phyloP scores from a whole-genome alignment of 371 early-diverging fungal species.

The Lichtheimia hyalospora region DNA sequence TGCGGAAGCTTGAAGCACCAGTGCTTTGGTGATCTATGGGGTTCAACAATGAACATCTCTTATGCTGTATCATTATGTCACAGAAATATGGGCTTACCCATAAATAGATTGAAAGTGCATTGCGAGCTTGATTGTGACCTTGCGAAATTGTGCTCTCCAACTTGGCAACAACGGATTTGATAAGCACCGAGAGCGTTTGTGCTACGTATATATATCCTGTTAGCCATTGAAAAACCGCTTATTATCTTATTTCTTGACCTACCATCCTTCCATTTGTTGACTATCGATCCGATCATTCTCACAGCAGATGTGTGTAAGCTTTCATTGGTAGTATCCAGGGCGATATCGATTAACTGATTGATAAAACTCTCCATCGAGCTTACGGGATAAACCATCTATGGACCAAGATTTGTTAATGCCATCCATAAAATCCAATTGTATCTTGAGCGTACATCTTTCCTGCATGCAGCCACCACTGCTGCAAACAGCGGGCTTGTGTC shows the following conservation, averaged over 20 bases:
- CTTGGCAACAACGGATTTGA: not conserved
- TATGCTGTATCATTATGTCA: not conserved
- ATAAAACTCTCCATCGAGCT: conserved; percentile 47
- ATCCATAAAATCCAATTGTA: not conserved
- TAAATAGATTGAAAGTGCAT: conserved; percentile 36
- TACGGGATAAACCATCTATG: conserved; percentile 51
- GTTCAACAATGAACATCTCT: not conserved
- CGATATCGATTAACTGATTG: conserved; percentile 44
- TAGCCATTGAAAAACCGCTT: not conserved
- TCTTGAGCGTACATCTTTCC: conserved; percentile 50
- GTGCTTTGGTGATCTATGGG: conserved; percentile 64
- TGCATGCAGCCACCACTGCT: conserved; percentile 53
- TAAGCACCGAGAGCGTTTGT: not conserved
- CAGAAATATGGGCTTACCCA: conserved; percentile 26
- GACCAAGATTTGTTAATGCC: not conserved
- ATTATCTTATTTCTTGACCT: not conserved
- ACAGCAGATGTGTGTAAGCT: conserved; percentile 43
- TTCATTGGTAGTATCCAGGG: conserved; percentile 37
- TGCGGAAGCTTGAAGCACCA: conserved; percentile 54
- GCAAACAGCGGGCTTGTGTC: conserved; percentile 49
- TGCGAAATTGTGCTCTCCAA: conserved; percentile 27
- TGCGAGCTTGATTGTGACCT: conserved; percentile 6
- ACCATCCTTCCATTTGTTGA: conserved; percentile 66
- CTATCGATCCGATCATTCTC: conserved; percentile 54
- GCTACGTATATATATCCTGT: not conserved